phyloP scores from a whole-genome alignment of 129 eudicot species.

The Cynara cardunculus region DNA sequence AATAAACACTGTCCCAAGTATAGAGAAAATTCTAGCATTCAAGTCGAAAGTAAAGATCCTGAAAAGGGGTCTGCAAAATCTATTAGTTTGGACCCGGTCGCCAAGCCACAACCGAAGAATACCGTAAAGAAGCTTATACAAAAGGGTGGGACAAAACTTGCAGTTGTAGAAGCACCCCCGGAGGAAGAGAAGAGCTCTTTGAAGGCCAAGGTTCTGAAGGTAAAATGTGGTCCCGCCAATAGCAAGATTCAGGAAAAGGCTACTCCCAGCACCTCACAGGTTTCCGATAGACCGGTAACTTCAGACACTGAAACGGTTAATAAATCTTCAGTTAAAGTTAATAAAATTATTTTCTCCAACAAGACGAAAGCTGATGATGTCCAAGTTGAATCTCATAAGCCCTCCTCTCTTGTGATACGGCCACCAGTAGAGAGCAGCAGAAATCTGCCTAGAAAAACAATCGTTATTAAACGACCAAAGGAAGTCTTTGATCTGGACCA shows the following conservation, averaged over 20 bases:
- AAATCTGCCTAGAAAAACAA: slow-evolving; percentile 49
- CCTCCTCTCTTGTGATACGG: slow-evolving; percentile 57
- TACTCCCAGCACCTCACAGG: slow-evolving; percentile 61
- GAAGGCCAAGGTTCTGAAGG: slow-evolving; percentile 79
- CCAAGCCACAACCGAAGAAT: slow-evolving; percentile 50
- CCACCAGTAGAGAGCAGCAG: slow-evolving; percentile 60
- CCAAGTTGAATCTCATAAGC: slow-evolving; percentile 54
- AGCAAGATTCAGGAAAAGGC: slow-evolving; percentile 48
- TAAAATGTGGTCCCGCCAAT: slow-evolving; percentile 67
- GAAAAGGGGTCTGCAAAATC: slow-evolving; percentile 49
- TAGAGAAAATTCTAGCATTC: slow-evolving; percentile 61
- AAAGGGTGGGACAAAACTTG: slow-evolving; percentile 49
- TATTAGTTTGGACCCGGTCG: slow-evolving; percentile 34
- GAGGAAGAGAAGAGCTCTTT: slow-evolving; percentile 60
- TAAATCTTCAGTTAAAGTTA: slow-evolving; percentile 58
- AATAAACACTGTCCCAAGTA: slow-evolving; percentile 93
- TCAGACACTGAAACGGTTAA: slow-evolving; percentile 63
- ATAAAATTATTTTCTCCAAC: slow-evolving; percentile 66
- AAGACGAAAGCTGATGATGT: slow-evolving; percentile 57
- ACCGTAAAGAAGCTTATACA: slow-evolving; percentile 43
- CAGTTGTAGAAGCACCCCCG: slow-evolving; percentile 52
- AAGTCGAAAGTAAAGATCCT: slow-evolving; percentile 50
- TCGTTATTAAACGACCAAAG: slow-evolving; percentile 70
- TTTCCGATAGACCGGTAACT: slow-evolving; percentile 55
- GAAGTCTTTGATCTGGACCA: slow-evolving; percentile 70